Base-by-base conservation (phyloP, 2,329 filamentous ascomycete genomes). In the Alternaria sp. region DNA sequence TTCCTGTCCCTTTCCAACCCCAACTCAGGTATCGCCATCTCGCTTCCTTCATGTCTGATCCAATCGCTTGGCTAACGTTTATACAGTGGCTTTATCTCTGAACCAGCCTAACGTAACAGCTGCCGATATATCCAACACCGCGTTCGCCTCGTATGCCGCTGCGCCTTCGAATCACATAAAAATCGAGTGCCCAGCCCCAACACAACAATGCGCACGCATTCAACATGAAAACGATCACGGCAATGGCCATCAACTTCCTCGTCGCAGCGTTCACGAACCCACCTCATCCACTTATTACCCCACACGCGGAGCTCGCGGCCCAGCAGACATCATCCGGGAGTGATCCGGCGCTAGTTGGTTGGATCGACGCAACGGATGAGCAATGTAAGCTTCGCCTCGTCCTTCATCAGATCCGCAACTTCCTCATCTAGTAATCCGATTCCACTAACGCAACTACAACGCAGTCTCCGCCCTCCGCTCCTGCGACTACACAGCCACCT, bases 401-500 rank as follows among this genome's bases (percentile, higher is more conserved):
- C 13, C 25, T 17, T n/a, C 32, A 36, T 15, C 32, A 36, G 13
- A n/a, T n/a, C 32, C 6, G 4, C 8, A n/a, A 36, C 32, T 17
- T 17, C 36, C 8, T 11, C 9, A 17, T 40, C n/a, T 11, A 40
- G 36, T 17, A 40, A 17, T n/a, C 36, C 36, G n/a, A 5, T 7
- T 17, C 36, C 15, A 40, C 36, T 26, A 13, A 49, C 21, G 7
- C 13, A 11, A 23, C 6, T 26, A 25, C 10, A 40, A 36, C 12
- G 7, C 51, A 73, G 72, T 71, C 59, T 67, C 65, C n/a, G 66
- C 69, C 56, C 28, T 57, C 10, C 69, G 68, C 47, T 65, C 65
- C 50, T 75, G 73, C 57, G 71, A 74, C 61, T 74, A 51, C 57
- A 68, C 72, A 5, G 67, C 66, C 3, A 73, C 71, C 1, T 63